Conservation (phyloP, 2,329 filamentous ascomycete genomes). For the Aspergillus pseudoviridinutans region DNA sequence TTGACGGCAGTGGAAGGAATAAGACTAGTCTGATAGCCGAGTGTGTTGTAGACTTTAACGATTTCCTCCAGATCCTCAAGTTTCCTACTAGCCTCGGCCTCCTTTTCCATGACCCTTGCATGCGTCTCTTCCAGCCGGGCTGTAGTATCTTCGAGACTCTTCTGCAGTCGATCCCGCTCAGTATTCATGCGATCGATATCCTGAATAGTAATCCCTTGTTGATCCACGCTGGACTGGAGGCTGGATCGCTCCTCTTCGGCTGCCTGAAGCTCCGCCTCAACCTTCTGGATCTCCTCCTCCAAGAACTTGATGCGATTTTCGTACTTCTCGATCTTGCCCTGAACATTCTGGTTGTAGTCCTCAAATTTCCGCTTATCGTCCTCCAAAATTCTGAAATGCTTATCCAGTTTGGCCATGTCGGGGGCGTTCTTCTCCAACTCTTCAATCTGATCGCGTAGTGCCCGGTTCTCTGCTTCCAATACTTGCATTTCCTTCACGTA, state of each 20-base stretch:
- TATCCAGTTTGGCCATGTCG: conserved; percentile 77
- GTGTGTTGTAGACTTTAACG: conserved; percentile 87
- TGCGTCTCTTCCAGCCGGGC: conserved; percentile 80
- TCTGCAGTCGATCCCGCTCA: conserved; percentile 89
- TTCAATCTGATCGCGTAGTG: conserved; percentile 79
- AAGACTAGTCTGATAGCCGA: conserved; percentile 88
- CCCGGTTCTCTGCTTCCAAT: conserved; percentile 80
- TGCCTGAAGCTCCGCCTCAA: conserved; percentile 68
- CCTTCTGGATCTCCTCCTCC: conserved; percentile 81
- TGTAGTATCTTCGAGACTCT: conserved; percentile 72
- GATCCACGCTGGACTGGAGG: conserved; percentile 82
- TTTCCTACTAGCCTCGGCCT: conserved; percentile 77
- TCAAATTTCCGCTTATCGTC: conserved; percentile 95
- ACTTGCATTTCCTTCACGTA: conserved; percentile 79
- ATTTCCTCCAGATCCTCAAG: conserved; percentile 89
- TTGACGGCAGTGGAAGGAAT: conserved; percentile 82
- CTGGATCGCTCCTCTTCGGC: conserved; percentile 76
- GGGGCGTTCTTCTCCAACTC: conserved; percentile 83
- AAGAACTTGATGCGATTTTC: conserved; percentile 73
- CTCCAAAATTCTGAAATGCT: conserved; percentile 88
- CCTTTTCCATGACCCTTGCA: conserved; percentile 76
- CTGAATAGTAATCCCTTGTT: conserved; percentile 90
- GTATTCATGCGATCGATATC: conserved; percentile 99
- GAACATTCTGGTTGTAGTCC: conserved; percentile 81
- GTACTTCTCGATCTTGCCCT: conserved; percentile 84